These are phyloP conservation scores for Hypoxylon sp. DNA, from an alignment of 2,329 filamentous ascomycete genomes.

Conservation along the genomic window DNA sequence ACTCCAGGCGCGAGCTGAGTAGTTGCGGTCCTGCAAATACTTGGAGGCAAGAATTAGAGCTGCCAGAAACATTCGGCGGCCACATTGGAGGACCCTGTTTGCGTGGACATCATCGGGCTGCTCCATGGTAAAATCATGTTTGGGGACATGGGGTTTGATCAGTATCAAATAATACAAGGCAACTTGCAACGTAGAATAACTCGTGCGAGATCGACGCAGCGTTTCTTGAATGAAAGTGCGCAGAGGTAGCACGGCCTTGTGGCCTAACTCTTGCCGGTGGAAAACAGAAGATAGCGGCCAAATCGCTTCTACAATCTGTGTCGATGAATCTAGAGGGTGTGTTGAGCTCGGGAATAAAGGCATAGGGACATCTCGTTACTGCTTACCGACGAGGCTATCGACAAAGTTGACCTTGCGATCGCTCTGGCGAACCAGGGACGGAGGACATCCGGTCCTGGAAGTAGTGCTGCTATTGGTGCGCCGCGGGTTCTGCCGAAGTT, in stretches of 20 bases:
- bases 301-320: constrained; percentile 96
- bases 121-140: constrained; percentile 87
- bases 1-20: constrained; percentile 97
- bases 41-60: constrained; percentile 97
- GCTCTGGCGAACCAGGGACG: constrained; percentile 84
- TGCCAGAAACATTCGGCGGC: constrained; percentile 96
- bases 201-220: constrained; percentile 91
- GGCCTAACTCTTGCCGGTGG: constrained; percentile 79
- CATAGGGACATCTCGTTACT: constrained; percentile 52
- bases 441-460: constrained; percentile 74
- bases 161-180: constrained; percentile 96
- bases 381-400: constrained; percentile 97
- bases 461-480: constrained; percentile 69
- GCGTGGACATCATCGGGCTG: constrained; percentile 80
- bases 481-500: constrained; percentile 76
- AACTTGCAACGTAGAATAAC: constrained; percentile 97
- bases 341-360: constrained; percentile 54
- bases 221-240: constrained; percentile 99
- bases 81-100: constrained; percentile 89
- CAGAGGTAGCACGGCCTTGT: constrained; percentile 86
- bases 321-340: constrained; percentile 83
- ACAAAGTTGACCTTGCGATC: constrained; percentile 96
- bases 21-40: constrained; percentile 97
- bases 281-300: constrained; percentile 92
- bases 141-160: constrained; percentile 90